These are phyloP conservation scores for Exophiala alcalophila DNA, from an alignment of 2,329 filamentous ascomycete genomes.

Conservation along the genomic window DNA sequence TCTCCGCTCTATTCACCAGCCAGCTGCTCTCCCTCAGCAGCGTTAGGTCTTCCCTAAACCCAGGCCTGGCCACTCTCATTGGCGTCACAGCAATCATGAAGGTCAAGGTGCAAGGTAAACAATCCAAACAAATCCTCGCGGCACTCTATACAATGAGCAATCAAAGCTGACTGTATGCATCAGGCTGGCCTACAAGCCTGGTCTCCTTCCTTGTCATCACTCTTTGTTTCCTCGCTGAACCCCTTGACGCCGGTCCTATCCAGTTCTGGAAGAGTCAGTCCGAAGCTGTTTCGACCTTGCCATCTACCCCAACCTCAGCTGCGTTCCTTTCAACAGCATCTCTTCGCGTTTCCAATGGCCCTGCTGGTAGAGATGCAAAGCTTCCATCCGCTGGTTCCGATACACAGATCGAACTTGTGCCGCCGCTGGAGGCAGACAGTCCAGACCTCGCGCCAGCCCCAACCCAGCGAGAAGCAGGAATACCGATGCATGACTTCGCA, in stretches of 20 bases:
- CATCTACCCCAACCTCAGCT: not conserved
- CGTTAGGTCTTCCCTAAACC: not conserved
- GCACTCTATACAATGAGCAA: not conserved
- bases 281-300: conserved; percentile 1
- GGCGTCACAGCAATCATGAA: conserved; percentile 2
- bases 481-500: conserved; percentile 3
- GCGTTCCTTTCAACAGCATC: not conserved
- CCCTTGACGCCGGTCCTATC: conserved; percentile 7
- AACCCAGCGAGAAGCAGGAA: too few species aligned
- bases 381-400: not conserved
- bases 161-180: not conserved
- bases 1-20: not conserved
- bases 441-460: not conserved
- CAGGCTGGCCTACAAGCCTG: conserved; percentile 6
- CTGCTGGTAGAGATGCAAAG: not conserved
- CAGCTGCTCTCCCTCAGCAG: not conserved
- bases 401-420: not conserved
- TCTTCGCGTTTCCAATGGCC: not conserved
- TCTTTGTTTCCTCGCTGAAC: conserved; percentile 5
- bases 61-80: not conserved
- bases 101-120: conserved; percentile 7
- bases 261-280: not conserved
- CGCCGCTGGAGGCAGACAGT: not conserved
- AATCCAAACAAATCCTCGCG: not conserved
- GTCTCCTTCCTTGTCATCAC: not conserved